These are phyloP conservation scores for Rhynchospora tenuis DNA, from an alignment of 176 grass and related monocot species.

Conservation along the genomic window DNA sequence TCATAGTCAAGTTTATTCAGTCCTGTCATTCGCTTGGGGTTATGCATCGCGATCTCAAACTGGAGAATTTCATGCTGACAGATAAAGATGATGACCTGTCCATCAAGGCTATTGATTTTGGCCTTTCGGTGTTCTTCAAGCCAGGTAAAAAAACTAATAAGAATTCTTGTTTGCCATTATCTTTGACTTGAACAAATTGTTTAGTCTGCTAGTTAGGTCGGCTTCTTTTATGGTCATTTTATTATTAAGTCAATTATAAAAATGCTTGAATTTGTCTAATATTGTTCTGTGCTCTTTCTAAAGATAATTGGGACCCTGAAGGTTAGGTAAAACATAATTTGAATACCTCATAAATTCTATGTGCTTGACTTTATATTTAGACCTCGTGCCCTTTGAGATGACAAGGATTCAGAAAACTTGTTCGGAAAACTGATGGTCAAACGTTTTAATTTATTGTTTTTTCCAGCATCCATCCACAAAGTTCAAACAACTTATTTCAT, in stretches of 20 bases:
- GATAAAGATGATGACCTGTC: conserved; percentile 76
- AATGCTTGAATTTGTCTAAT: neutral
- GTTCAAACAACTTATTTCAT: neutral
- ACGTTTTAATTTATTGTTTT: neutral
- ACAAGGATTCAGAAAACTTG: neutral
- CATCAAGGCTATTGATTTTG: conserved; percentile 96
- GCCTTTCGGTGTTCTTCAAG: conserved; percentile 89
- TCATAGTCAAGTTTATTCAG: conserved; percentile 75
- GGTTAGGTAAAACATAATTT: conserved; percentile 1
- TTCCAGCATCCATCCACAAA: neutral
- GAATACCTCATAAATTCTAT: neutral
- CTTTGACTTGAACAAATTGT: neutral
- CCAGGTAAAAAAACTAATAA: conserved; percentile 37
- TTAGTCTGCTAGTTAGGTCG: neutral
- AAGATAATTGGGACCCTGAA: neutral
- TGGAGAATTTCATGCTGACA: conserved; percentile 85
- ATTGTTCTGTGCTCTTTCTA: neutral
- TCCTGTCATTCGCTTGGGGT: conserved; percentile 92
- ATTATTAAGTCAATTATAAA: conserved; percentile 1
- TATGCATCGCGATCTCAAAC: conserved; percentile 94
- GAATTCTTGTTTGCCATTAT: conserved; percentile 17
- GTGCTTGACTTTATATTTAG: neutral
- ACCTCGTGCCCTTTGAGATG: neutral
- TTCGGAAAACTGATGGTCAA: neutral
- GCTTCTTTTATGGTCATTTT: neutral